These are phyloP conservation scores for Phytophthora sp. DNA, from an alignment of 352 stramenopile genomes.

Conservation along the genomic window DNA sequence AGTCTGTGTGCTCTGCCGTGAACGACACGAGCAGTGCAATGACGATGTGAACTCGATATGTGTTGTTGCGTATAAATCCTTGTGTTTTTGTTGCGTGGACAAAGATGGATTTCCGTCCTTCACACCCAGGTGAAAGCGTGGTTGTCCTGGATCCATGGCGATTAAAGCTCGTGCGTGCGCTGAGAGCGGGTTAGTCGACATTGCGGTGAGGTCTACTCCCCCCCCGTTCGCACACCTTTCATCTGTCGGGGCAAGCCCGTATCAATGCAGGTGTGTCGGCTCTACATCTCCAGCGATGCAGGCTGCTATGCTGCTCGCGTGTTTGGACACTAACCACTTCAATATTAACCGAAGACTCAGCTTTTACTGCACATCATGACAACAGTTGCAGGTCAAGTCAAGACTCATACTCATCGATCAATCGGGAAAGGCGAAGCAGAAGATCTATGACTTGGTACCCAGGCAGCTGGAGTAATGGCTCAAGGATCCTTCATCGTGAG, in stretches of 20 bases:
- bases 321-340: conserved; percentile 12
- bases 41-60: conserved; percentile 27
- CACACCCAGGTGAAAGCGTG: conserved; percentile 2
- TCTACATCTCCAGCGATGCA: conserved; percentile 7
- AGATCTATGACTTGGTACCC: conserved; percentile 4
- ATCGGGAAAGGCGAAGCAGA: conserved; percentile 11
- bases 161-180: not conserved
- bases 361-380: conserved; percentile 21
- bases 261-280: conserved; percentile 6
- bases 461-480: conserved; percentile 22
- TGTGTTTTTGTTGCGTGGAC: not conserved
- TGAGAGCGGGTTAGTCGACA: conserved; percentile 19
- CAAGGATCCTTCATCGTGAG: conserved; percentile 8
- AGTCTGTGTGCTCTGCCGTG: conserved; percentile 33
- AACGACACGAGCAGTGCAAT: conserved; percentile 28
- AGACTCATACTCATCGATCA: not conserved
- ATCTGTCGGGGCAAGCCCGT: conserved; percentile 7
- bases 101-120: not conserved
- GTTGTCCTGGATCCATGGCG: not conserved
- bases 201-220: not conserved
- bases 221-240: not conserved
- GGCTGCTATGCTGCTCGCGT: not conserved
- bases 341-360: conserved; percentile 8
- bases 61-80: conserved; percentile 18
- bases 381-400: conserved; percentile 23